These are phyloP conservation scores for Populus simonii DNA, from an alignment of 345 rosid species.

Conservation along the genomic window DNA sequence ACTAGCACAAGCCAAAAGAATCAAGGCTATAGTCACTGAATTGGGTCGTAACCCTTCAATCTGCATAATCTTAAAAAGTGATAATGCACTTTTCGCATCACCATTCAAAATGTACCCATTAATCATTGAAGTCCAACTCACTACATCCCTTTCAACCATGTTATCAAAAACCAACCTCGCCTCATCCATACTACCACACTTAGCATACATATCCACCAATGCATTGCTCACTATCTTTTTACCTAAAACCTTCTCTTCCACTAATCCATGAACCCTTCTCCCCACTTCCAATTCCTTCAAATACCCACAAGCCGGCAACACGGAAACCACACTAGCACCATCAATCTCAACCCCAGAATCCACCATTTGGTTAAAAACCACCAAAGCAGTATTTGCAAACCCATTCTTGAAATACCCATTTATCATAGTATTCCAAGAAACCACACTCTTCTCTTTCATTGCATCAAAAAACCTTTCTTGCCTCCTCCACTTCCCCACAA, in stretches of 20 bases:
- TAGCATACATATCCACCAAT: slow-evolving; percentile 62
- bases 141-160: slow-evolving; percentile 54
- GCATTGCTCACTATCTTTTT: slow-evolving; percentile 48
- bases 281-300: slow-evolving; percentile 54
- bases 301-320: slow-evolving; percentile 59
- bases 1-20: slow-evolving; percentile 64
- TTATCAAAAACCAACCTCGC: slow-evolving; percentile 55
- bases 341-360: slow-evolving; percentile 45
- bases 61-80: slow-evolving; percentile 51
- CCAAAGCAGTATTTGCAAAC: slow-evolving; percentile 42
- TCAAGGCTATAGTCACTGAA: slow-evolving; percentile 58
- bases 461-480: slow-evolving; percentile 50
- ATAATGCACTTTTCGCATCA: slow-evolving; percentile 41
- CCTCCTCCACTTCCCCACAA: slow-evolving; percentile 41
- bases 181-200: slow-evolving; percentile 54
- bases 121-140: slow-evolving; percentile 67
- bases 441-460: slow-evolving; percentile 46
- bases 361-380: slow-evolving; percentile 43
- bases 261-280: slow-evolving; percentile 46
- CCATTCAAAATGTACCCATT: slow-evolving; percentile 50
- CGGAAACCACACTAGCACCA: slow-evolving; percentile 47
- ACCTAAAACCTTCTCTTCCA: slow-evolving; percentile 43
- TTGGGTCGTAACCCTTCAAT: slow-evolving; percentile 48
- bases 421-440: slow-evolving; percentile 66
- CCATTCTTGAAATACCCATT: slow-evolving; percentile 64